Percentiles rank a stretch among this genome's conserved stretches.
phyloP scores from a whole-genome alignment of 2,329 filamentous ascomycete species.

The Aureobasidium vineae region DNA sequence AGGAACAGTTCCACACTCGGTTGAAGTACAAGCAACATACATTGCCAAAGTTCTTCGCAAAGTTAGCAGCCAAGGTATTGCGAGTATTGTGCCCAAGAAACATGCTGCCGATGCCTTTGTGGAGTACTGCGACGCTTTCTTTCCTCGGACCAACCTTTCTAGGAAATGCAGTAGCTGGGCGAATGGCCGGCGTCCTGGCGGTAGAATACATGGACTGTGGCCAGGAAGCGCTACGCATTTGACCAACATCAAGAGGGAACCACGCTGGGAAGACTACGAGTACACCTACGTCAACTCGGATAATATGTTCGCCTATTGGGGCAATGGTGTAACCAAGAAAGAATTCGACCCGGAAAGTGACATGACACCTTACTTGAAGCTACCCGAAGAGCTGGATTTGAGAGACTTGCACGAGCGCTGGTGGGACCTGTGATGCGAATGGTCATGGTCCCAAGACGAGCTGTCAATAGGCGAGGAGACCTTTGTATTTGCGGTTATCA shows the following conservation, averaged over 20 bases:
- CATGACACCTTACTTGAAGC: conserved; percentile 62
- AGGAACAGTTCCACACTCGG: conserved; percentile 65
- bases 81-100: conserved; percentile 56
- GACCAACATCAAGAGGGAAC: conserved; percentile 57
- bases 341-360: conserved; percentile 59
- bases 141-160: conserved; percentile 53
- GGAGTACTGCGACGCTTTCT: conserved; percentile 47
- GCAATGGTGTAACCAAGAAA: conserved; percentile 63
- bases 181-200: conserved; percentile 63
- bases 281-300: conserved; percentile 49
- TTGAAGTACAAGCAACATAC: conserved; percentile 65
- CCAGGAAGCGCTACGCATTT: conserved; percentile 65
- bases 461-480: no score
- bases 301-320: conserved; percentile 63
- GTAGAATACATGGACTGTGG: conserved; percentile 66
- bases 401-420: conserved; percentile 65
- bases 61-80: conserved; percentile 63
- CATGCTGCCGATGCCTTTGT: conserved; percentile 53
- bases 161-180: conserved; percentile 71
- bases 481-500: background rate
- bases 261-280: conserved; percentile 60
- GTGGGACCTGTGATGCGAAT: conserved; percentile 43
- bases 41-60: conserved; percentile 68
- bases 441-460: background rate
- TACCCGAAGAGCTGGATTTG: conserved; percentile 58